Evolutionary conservation across 2,329 filamentous ascomycete genomes (phyloP).

Genomic region (Colletotrichum trifolii): DNA sequence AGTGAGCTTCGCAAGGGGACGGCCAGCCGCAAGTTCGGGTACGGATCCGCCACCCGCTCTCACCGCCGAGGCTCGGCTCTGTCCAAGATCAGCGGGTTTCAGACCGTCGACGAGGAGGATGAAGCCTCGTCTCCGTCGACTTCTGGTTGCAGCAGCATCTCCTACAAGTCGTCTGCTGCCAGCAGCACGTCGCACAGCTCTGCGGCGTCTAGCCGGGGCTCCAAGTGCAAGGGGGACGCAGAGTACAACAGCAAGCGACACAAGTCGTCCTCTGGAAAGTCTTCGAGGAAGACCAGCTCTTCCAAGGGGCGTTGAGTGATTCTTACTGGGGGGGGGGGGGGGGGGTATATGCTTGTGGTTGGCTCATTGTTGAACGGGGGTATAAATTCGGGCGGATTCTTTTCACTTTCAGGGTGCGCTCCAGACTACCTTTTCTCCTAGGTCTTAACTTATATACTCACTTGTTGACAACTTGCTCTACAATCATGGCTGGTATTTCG

Average conservation of each 20-base stretch:
- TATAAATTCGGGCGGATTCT: too few relatives aligned
- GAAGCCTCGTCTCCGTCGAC: slow-evolving; percentile 6
- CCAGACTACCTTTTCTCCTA: too few relatives aligned
- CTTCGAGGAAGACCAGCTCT: slow-evolving; percentile 14
- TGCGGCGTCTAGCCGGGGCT: slow-evolving; percentile 36
- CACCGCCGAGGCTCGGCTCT: slow-evolving; percentile 44
- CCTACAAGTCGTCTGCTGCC: slow-evolving; percentile 16
- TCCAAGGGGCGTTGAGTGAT: slow-evolving; percentile 7
- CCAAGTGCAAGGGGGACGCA: slow-evolving; percentile 43
- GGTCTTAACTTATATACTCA: too few relatives aligned
- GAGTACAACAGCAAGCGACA: slow-evolving; percentile 43
- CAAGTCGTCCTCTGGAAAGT: slow-evolving; percentile 26
- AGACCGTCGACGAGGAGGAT: slow-evolving; percentile 9
- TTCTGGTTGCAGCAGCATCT: slow-evolving; percentile 31
- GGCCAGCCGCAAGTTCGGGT: slow-evolving; percentile 50
- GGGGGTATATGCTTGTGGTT: not conserved
- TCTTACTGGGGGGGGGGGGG: not conserved
- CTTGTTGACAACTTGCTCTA: too few relatives aligned
- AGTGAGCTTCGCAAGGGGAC: slow-evolving; percentile 51
- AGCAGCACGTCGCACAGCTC: slow-evolving; percentile 18
- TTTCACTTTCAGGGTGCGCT: too few relatives aligned
- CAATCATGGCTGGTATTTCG: too few relatives aligned
- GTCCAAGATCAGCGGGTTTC: slow-evolving; percentile 26
- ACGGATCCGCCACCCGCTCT: slow-evolving; percentile 43
- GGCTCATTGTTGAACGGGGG: too few relatives aligned